Evolutionary conservation across 768 basidiomycete species (phyloP), one percentile per base, ranked within the genome.

Genomic region (Chiua virens): DNA sequence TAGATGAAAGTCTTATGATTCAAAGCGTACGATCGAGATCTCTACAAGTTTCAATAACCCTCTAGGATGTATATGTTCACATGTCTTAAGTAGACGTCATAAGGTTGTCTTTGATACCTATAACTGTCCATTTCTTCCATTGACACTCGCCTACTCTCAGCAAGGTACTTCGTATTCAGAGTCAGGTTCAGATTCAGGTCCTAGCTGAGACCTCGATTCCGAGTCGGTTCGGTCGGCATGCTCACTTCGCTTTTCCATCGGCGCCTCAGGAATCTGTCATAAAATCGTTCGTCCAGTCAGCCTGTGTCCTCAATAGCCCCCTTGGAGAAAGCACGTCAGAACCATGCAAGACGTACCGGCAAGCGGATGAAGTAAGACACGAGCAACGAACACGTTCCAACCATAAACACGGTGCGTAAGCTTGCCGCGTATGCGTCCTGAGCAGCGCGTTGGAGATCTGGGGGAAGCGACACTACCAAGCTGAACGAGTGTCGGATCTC

Each of bases 401-500:
- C 15, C 28, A 56, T 36, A 15, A 58, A 56, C 8, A 58, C 54
- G 9, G 47, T 45, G 22, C 35, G 44, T 14, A 58, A 11, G 21
- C 54, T 58, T 14, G 47, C 38, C 5, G 44, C 46, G 34, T 56
- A 58, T 6, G 46, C 49, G 8, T 49, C 52, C 25, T 28, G 41
- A 11, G 57, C 37, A 7, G 47, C 53, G 21, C 38, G 57, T 5
- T 49, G 58, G 15, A 59, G 57, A 18, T 48, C 39, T 2, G 39
- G 36, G 6, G 58, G 58, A 10, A 59, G 58, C 2, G 47, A 45
- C 21, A 21, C 27, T 3, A 59, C 50, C n/a, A 59, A 20, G 10
- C 11, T 37, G 17, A 59, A 17, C 14, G 57, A 59, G 32, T 32
- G 57, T 30, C 53, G 50, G 23, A 59, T 59, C 13, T 40, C 40